Conservation (phyloP, 2,329 filamentous ascomycete genomes). For the Alternaria arbusti region DNA sequence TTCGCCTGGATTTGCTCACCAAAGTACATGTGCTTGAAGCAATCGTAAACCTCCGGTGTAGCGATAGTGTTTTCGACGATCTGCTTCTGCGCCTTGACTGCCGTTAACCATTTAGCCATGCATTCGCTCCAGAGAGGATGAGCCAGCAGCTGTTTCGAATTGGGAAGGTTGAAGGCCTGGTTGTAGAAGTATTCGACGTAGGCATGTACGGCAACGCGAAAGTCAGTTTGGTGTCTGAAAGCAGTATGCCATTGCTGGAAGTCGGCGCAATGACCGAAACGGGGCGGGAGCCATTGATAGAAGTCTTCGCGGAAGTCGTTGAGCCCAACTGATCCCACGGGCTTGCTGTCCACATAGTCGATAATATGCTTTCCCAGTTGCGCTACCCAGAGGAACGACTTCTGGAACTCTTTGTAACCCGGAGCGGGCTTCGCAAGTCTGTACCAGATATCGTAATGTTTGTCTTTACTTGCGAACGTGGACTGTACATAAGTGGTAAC, state of each 20-base stretch:
- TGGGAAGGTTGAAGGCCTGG: constrained; percentile 62
- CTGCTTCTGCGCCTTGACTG: constrained; percentile 24
- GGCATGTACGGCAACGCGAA: constrained; percentile 64
- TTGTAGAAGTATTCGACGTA: constrained; percentile 70
- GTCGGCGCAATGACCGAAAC: constrained; percentile 51
- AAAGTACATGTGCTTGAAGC: constrained; percentile 70
- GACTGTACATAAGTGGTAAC: constrained; percentile 72
- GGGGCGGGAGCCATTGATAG: constrained; percentile 59
- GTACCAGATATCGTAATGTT: constrained; percentile 65
- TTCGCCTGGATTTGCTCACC: constrained; percentile 56
- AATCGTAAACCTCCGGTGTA: constrained; percentile 70
- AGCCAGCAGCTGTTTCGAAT: constrained; percentile 39
- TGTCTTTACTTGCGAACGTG: constrained; percentile 25
- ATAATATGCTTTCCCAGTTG: constrained; percentile 74
- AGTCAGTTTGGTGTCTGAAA: constrained; percentile 61
- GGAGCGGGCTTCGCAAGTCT: constrained; percentile 61
- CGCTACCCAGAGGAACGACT: constrained; percentile 73
- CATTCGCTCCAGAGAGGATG: constrained; percentile 64
- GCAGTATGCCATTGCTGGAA: constrained; percentile 63
- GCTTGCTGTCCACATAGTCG: constrained; percentile 62
- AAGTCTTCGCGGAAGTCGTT: constrained; percentile 67
- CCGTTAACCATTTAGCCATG: constrained; percentile 9
- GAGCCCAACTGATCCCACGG: constrained; percentile 47
- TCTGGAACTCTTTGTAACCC: constrained; percentile 68
- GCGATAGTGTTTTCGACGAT: constrained; percentile 63